Base-by-base conservation (phyloP, 208 protist genomes). In the Acanthamoeba healyi region DNA sequence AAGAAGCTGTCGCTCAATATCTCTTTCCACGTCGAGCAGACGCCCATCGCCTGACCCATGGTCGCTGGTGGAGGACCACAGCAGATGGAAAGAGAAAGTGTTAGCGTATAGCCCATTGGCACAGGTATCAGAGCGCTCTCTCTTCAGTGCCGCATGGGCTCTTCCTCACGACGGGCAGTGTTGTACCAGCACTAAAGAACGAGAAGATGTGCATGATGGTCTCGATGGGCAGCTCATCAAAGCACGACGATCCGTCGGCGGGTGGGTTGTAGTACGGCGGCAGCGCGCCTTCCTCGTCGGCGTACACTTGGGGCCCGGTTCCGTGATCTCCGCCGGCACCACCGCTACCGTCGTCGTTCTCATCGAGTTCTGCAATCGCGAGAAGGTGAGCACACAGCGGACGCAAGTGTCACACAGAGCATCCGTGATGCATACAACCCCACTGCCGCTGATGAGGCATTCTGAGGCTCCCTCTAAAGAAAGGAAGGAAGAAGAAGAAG, bases 201-300 rank as follows among this genome's bases (percentile, higher is more conserved):
- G 84, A 91, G 51, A 91, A 91, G 51, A 91, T 91, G 84, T 74
- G 84, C 84, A 91, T 91, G 56, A 91, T 12, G 84, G 84, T 91
- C n/a, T 91, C 84, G 40, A 54, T 51, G 36, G 84, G 84, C 51
- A 91, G 51, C 84, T 91, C 84, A 32, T 91, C 84, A 91, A 91
- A 74, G 38, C 84, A 91, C 14, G 56, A 91, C 3, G 58, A 74
- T 6, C 84, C 84, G 40, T 72, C 84, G 7, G 84, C 51, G 6
- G 84, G 84, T 10, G 84, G 84, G 58, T 70, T 26, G 24, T 70
- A 91, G 51, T 91, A 91, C 3, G 46, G 84, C 2, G 74, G 74
- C 36, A 84, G 74, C 7, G 74, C 74, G 74, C 74, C 74, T 9
- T 56, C 74, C 2, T 84, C 74, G 42, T 84, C 74, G 5, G 36